A percentile compares a stretch with the other conserved stretches of the same genome.
phyloP scores from a whole-genome alignment of 768 basidiomycete genomes.

The Amanita polypyramis region DNA sequence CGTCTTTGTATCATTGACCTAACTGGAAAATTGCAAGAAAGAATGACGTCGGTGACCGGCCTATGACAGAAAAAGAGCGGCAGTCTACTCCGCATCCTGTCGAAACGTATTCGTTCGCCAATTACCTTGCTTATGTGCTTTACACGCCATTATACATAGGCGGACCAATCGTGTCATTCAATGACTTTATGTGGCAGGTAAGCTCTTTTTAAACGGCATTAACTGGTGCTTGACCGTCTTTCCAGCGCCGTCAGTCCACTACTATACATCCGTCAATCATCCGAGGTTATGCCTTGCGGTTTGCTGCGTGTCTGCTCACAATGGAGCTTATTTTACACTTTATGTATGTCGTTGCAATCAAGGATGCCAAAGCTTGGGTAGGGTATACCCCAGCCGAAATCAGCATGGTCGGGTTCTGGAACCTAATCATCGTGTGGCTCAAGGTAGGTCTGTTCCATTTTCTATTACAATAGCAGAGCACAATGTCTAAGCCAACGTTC shows the following conservation, averaged over 20 bases:
- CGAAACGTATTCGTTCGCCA: conserved; percentile 52
- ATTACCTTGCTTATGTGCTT: conserved; percentile 77
- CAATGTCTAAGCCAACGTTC: neutral
- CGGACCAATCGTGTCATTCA: conserved; percentile 93
- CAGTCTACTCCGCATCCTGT: conserved; percentile 41
- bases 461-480: neutral
- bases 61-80: conserved; percentile 50
- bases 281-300: conserved; percentile 57
- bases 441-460: conserved; percentile 46
- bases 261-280: conserved; percentile 28
- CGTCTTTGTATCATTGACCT: neutral
- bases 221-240: neutral
- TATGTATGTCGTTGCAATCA: conserved; percentile 97
- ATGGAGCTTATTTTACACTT: conserved; percentile 91
- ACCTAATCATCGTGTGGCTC: conserved; percentile 90
- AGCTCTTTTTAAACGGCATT: conserved; percentile 9
- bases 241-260: conserved; percentile 52
- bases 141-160: conserved; percentile 95
- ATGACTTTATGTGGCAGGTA: conserved; percentile 93
- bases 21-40: conserved; percentile 14
- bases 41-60: conserved; percentile 8
- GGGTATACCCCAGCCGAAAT: conserved; percentile 73
- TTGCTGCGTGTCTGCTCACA: conserved; percentile 57
- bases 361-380: conserved; percentile 75
- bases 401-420: conserved; percentile 95